A percentile compares a stretch with the other conserved stretches of the same genome.
Evolutionary conservation across 345 rosid species (phyloP).

Genomic region (Erysimum cheiranthoides): DNA sequence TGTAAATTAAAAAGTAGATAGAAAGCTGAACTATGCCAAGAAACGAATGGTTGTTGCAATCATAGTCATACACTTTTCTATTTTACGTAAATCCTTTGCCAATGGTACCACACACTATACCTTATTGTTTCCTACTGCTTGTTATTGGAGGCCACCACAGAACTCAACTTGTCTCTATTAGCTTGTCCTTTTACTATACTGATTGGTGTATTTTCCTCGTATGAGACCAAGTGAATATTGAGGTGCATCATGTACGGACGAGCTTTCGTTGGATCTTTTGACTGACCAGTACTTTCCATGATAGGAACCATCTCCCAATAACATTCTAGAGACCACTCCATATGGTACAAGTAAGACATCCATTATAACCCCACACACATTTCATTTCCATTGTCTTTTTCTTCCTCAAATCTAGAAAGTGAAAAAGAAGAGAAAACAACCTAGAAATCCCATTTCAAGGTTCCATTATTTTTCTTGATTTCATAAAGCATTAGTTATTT

Average conservation of each 20-base stretch:
- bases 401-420: conserved; percentile 10
- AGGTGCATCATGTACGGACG: conserved; percentile 13
- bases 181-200: neutral
- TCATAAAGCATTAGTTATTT: neutral
- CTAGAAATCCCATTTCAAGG: conserved; percentile 18
- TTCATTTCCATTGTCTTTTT: conserved; percentile 27
- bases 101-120: conserved; percentile 11
- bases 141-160: conserved; percentile 33
- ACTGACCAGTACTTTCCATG: conserved; percentile 46
- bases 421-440: conserved; percentile 19
- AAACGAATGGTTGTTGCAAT: conserved; percentile 26
- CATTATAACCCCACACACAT: conserved; percentile 28
- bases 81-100: conserved; percentile 18
- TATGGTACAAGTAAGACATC: conserved; percentile 43
- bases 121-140: conserved; percentile 1
- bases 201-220: conserved; percentile 35
- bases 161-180: conserved; percentile 28
- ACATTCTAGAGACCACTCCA: conserved; percentile 35
- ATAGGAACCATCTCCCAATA: conserved; percentile 43
- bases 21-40: neutral
- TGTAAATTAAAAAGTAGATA: conserved; percentile 14
- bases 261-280: conserved; percentile 32
- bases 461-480: conserved; percentile 2
- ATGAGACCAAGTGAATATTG: conserved; percentile 35
- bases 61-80: conserved; percentile 17